These are phyloP conservation scores for Gracilaria domingensis DNA, from an alignment of 23 red algal genomes.

Conservation along the genomic window DNA sequence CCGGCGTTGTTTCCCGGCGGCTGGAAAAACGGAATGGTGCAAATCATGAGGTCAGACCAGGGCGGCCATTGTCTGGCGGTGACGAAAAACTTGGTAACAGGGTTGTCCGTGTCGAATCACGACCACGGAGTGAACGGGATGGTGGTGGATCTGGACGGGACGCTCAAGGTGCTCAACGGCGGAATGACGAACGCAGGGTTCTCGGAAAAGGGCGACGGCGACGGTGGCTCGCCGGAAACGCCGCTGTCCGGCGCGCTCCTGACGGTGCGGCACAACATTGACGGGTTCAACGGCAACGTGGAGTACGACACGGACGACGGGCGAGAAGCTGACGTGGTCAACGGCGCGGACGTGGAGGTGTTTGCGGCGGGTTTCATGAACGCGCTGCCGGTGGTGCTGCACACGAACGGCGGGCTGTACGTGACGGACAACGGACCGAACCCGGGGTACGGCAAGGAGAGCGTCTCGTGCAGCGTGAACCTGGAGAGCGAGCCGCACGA, in stretches of 20 bases:
- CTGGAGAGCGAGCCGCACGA: slow-evolving; percentile 42
- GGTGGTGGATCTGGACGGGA: slow-evolving; percentile 53
- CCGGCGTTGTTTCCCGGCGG: slow-evolving; percentile 36
- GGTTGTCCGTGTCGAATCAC: slow-evolving; percentile 67
- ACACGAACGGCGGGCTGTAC: slow-evolving; percentile 54
- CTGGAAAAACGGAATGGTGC: slow-evolving; percentile 69
- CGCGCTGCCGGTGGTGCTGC: slow-evolving; percentile 45
- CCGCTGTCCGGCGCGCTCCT: slow-evolving; percentile 60
- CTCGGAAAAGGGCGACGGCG: slow-evolving; percentile 64
- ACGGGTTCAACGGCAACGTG: slow-evolving; percentile 55
- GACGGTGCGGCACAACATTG: slow-evolving; percentile 49
- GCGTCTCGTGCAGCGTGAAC: slow-evolving; percentile 35
- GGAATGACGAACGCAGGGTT: slow-evolving; percentile 72
- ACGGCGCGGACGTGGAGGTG: slow-evolving; percentile 51
- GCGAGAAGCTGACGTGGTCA: slow-evolving; percentile 15
- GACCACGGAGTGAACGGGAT: slow-evolving; percentile 77
- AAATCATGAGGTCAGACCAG: slow-evolving; percentile 61
- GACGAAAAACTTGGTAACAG: slow-evolving; percentile 55
- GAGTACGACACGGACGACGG: slow-evolving; percentile 51
- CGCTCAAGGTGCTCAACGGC: slow-evolving; percentile 62
- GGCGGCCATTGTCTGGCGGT: slow-evolving; percentile 66
- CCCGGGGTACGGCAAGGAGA: slow-evolving; percentile 69
- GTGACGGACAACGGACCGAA: slow-evolving; percentile 74
- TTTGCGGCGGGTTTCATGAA: slow-evolving; percentile 74
- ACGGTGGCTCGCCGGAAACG: slow-evolving; percentile 55